Evolutionary conservation across 2,329 filamentous ascomycete species (phyloP).

Genomic region (Ciborinia camelliae): DNA sequence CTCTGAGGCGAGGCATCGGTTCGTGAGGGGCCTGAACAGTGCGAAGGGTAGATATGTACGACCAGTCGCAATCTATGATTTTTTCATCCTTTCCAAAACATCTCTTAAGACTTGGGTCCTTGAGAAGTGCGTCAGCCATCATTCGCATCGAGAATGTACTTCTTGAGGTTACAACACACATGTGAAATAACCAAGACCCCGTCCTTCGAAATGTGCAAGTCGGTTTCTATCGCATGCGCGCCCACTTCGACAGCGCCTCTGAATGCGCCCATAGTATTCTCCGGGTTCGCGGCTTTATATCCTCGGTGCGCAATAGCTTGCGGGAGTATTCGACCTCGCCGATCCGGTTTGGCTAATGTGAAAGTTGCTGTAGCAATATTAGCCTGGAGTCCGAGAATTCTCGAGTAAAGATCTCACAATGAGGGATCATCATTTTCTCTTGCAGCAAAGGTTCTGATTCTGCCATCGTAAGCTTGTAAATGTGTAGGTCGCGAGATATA

Average conservation of each 20-base stretch:
- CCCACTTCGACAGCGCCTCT: slow-evolving; percentile 68
- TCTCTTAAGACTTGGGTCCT: slow-evolving; percentile 74
- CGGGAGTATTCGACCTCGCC: slow-evolving; percentile 43
- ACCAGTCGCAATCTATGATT: slow-evolving; percentile 74
- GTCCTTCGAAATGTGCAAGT: slow-evolving; percentile 79
- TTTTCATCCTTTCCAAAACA: slow-evolving; percentile 75
- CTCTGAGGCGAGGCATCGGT: slow-evolving; percentile 68
- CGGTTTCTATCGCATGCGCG: slow-evolving; percentile 81
- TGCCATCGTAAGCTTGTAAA: not conserved
- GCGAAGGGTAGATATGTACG: slow-evolving; percentile 63
- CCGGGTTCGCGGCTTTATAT: slow-evolving; percentile 73
- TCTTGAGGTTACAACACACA: slow-evolving; percentile 44
- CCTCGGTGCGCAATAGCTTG: slow-evolving; percentile 77
- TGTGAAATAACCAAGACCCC: slow-evolving; percentile 82
- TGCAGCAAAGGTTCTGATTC: slow-evolving; percentile 16
- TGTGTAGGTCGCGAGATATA: not conserved
- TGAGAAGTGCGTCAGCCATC: slow-evolving; percentile 14
- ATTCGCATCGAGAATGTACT: not conserved
- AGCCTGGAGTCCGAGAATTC: not conserved
- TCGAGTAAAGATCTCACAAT: slow-evolving; percentile 6
- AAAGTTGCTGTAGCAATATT: slow-evolving; percentile 31
- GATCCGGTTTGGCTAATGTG: slow-evolving; percentile 26
- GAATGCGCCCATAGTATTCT: slow-evolving; percentile 84
- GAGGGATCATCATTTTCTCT: slow-evolving; percentile 19
- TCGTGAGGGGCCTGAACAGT: slow-evolving; percentile 67